phyloP scores from a whole-genome alignment of 441 rosid species.

The Capsella rubella region DNA sequence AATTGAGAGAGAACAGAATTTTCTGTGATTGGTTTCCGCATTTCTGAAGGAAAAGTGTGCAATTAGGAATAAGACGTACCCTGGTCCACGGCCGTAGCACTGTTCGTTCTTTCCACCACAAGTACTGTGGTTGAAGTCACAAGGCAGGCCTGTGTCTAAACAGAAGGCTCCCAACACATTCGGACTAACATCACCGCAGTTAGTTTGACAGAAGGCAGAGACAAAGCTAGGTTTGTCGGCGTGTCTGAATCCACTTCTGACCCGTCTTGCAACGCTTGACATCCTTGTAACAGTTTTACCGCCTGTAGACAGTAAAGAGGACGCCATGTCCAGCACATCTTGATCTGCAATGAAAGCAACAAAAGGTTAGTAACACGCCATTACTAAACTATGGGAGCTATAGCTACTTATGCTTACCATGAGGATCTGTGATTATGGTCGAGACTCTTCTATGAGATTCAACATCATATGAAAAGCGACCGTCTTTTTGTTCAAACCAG shows the following conservation, averaged over 20 bases:
- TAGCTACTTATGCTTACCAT: background rate
- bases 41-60: background rate
- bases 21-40: background rate
- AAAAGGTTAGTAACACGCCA: constrained; percentile 15
- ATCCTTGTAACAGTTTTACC: constrained; percentile 38
- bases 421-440: constrained; percentile 46
- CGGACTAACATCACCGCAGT: constrained; percentile 97
- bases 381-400: background rate
- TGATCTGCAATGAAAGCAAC: constrained; percentile 58
- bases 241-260: constrained; percentile 61
- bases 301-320: constrained; percentile 42
- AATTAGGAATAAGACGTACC: constrained; percentile 51
- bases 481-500: constrained; percentile 59
- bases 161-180: constrained; percentile 94
- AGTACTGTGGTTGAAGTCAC: constrained; percentile 97
- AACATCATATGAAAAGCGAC: background rate
- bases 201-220: constrained; percentile 92
- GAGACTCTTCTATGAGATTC: constrained; percentile 70
- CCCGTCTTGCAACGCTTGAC: constrained; percentile 72
- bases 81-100: constrained; percentile 97
- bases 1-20: background rate
- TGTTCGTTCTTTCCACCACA: constrained; percentile 88
- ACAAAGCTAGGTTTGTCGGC: constrained; percentile 84
- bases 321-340: constrained; percentile 82
- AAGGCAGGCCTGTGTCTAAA: constrained; percentile 80